These are phyloP conservation scores for Trichoderma endophyticum DNA, from an alignment of 2,329 filamentous ascomycete genomes.

Conservation along the genomic window DNA sequence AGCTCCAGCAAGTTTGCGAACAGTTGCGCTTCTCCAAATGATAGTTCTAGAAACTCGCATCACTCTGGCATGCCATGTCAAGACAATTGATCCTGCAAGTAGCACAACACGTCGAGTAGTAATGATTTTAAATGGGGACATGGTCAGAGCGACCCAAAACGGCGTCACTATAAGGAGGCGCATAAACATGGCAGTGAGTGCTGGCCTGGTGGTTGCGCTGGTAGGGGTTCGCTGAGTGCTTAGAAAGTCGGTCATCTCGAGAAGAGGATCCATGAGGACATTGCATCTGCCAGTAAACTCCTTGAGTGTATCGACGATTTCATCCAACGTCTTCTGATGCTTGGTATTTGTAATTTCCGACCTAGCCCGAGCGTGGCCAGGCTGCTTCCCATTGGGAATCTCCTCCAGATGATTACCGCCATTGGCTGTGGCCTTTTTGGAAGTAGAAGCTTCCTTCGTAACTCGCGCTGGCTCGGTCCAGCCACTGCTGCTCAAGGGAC, in stretches of 20 bases:
- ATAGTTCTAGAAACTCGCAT: conserved; percentile 81
- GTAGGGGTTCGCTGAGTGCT: conserved; percentile 88
- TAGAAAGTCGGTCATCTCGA: conserved; percentile 87
- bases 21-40: conserved; percentile 79
- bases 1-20: conserved; percentile 66
- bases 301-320: conserved; percentile 92
- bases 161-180: conserved; percentile 85
- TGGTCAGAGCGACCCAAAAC: conserved; percentile 77
- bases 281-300: conserved; percentile 90
- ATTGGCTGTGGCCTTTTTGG: conserved; percentile 20
- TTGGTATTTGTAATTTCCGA: conserved; percentile 64
- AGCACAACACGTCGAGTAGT: conserved; percentile 82
- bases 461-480: conserved; percentile 54
- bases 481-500: conserved; percentile 81
- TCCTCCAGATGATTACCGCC: conserved; percentile 27
- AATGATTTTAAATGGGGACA: conserved; percentile 79
- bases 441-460: conserved; percentile 28
- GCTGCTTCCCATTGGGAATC: conserved; percentile 28
- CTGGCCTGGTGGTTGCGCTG: conserved; percentile 84
- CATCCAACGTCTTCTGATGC: conserved; percentile 91
- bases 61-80: conserved; percentile 90
- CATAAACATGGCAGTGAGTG: conserved; percentile 84
- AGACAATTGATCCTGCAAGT: conserved; percentile 76
- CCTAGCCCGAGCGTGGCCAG: conserved; percentile 42
- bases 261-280: conserved; percentile 81